Evolutionary conservation across 805 yeast genomes (phyloP).

Genomic region (Zygosaccharomyces siamensis): DNA sequence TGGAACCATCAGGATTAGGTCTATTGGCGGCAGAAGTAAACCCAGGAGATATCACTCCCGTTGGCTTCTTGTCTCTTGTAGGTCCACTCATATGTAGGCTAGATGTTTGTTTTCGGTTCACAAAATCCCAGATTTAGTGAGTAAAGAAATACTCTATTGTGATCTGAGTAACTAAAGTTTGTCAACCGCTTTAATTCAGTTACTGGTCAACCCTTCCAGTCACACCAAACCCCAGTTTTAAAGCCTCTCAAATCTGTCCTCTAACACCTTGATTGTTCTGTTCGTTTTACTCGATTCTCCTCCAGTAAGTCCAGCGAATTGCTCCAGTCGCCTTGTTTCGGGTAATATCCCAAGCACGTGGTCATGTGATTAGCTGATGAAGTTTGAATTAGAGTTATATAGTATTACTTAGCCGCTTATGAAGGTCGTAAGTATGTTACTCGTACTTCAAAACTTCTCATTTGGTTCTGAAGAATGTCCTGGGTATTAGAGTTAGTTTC

Average conservation of each 20-base stretch:
- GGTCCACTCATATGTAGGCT: conserved; percentile 11
- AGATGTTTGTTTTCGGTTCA: neutral
- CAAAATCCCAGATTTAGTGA: neutral
- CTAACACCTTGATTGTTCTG: neutral
- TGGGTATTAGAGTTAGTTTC: neutral
- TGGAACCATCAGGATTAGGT: conserved; percentile 21
- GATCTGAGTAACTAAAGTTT: neutral
- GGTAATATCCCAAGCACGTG: neutral
- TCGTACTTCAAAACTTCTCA: no score
- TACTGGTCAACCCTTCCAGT: neutral
- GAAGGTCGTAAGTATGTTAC: no score
- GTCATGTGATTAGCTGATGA: neutral
- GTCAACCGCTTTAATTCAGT: neutral
- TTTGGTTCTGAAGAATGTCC: neutral
- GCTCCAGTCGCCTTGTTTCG: conserved; percentile 4
- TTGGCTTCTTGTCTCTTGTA: conserved; percentile 13
- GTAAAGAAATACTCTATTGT: conserved; percentile 1
- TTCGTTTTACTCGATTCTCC: neutral
- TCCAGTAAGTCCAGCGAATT: neutral
- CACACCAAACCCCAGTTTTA: neutral
- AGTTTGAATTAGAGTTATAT: no score
- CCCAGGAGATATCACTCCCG: conserved; percentile 19
- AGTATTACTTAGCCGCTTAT: no score
- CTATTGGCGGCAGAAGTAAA: conserved; percentile 18
- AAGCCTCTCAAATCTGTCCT: neutral